phyloP scores from a whole-genome alignment of 768 basidiomycete species.

The Naganishia antarctica region DNA sequence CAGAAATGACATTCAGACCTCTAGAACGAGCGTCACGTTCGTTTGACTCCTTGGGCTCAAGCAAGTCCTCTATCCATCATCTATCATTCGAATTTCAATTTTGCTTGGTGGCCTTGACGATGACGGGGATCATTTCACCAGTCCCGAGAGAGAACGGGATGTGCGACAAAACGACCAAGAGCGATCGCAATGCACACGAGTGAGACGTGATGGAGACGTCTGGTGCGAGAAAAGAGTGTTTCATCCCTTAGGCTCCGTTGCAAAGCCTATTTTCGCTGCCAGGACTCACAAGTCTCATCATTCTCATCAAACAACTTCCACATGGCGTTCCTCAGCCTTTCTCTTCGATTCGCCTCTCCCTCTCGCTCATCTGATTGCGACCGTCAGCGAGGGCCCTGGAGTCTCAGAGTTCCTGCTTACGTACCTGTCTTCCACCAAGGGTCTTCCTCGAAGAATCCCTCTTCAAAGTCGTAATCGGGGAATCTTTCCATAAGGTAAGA shows the following conservation, averaged over 20 bases:
- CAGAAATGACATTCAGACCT: too few species aligned
- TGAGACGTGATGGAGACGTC: constrained; percentile 46
- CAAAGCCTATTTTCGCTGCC: too few species aligned
- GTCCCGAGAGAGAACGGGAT: constrained; percentile 41
- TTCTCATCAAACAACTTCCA: constrained; percentile 39
- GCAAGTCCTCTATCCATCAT: not conserved
- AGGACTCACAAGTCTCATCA: constrained; percentile 42
- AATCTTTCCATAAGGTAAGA: constrained; percentile 38
- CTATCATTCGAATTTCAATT: constrained; percentile 1
- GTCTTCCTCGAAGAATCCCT: constrained; percentile 43
- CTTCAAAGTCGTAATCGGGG: constrained; percentile 41
- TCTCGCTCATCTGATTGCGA: constrained; percentile 41
- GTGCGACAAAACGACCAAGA: constrained; percentile 42
- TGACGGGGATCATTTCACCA: constrained; percentile 48
- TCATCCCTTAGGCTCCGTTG: not conserved
- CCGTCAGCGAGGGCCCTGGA: too few species aligned
- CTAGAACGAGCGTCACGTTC: too few species aligned
- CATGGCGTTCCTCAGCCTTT: constrained; percentile 36
- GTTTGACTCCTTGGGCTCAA: too few species aligned
- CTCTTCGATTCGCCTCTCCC: constrained; percentile 40
- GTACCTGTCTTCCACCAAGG: constrained; percentile 40
- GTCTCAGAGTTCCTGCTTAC: too few species aligned
- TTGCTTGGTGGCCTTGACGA: constrained; percentile 41
- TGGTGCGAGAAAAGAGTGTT: constrained; percentile 5
- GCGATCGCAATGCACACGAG: constrained; percentile 40